Evolutionary conservation across 2,329 filamentous ascomycete species (phyloP), one percentile per base, ranked within the genome.

Genomic region (Magnaporthiopsis rhizophila): DNA sequence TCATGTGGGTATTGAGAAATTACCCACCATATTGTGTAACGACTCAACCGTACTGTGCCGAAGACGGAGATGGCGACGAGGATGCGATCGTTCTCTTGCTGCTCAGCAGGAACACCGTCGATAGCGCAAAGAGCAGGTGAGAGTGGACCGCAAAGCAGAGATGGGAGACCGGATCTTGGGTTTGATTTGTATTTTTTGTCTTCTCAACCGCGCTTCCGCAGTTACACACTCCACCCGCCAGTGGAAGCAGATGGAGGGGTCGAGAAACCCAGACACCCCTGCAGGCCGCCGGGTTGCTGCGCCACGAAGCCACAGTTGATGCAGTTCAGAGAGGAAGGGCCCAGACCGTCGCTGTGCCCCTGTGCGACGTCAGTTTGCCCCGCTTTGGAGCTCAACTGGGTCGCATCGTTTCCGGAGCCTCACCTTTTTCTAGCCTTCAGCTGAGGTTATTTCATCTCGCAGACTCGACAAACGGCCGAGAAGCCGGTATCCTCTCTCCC

Each of bases 241-340:
- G 45, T 53, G 45, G 63, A 64, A 61, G 38, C 63, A 15, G 21
- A 64, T 64, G 59, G 63, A 64, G 63, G 63, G 63, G 63, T 64
- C 45, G 26, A 64, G 63, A 64, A 64, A 56, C 28, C 53, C 64
- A 36, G 34, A 38, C 28, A 36, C 30, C 59, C 59, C 59, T 61
- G 59, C 59, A 45, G 6, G 38, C 38, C 38, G 38, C 12, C 18
- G 7, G 18, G 45, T 4, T 53, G 45, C 45, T 53, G 45, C 45
- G 45, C 45, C 45, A 53, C 45, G 45, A 53, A 53, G 45, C 45
- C 45, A 53, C 45, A 53, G 45, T n/a, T n/a, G 21, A 53, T 53
- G 45, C 45, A 53, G n/a, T 18, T 18, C 36, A 38, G 36, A 7
- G 28, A 30, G 13, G 36, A 18, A 13, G 36, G 36, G 36, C 15